Base-by-base conservation (phyloP, 2,329 filamentous ascomycete species). In the Colletotrichum camelliae region DNA sequence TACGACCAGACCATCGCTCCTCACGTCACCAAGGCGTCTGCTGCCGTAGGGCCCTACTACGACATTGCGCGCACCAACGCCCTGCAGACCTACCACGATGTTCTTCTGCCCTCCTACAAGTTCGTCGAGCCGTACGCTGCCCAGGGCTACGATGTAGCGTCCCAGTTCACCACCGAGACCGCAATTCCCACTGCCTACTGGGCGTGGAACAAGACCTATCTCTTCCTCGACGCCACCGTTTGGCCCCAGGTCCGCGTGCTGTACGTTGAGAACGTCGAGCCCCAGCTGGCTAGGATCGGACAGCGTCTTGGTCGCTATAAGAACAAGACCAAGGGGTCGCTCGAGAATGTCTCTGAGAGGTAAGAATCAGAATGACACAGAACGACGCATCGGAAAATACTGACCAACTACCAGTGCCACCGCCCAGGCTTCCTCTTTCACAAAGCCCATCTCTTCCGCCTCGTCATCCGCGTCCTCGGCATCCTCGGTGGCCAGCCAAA, bases 231-330 rank as follows among this genome's bases (percentile, higher is more conserved):
- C 74, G 91, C 91, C 62, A 93, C 92, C 3, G 87, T 98, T 18
- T 97, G 95, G 93, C 96, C 96, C 3, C 93, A 94, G 78, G 77
- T 98, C 13, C 92, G 94, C 31, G 89, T 94, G 16, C 86, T 98
- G 7, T 98, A 98, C 81, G 91, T 93, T 13, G 93, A 98, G 81
- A 98, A 98, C 80, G 96, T 99, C 5, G 96, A 98, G 86, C 97
- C 97, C 16, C 97, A 99, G 84, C 89, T 99, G 16, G 91, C 96
- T 72, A 95, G 96, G 80, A 98, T 99, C 80, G 95, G 95, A 15
- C 94, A 98, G 86, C 93, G 96, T 61, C 90, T 99, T 13, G 96
- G 96, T 55, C 89, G 94, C 64, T 95, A 96, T 84, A 93, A 89
- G 78, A 89, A 91, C 24, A 87, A 84, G 73, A 78, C 80, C 37